phyloP scores from a whole-genome alignment of 371 early-diverging fungal genomes.

The Mortierella sp. region DNA sequence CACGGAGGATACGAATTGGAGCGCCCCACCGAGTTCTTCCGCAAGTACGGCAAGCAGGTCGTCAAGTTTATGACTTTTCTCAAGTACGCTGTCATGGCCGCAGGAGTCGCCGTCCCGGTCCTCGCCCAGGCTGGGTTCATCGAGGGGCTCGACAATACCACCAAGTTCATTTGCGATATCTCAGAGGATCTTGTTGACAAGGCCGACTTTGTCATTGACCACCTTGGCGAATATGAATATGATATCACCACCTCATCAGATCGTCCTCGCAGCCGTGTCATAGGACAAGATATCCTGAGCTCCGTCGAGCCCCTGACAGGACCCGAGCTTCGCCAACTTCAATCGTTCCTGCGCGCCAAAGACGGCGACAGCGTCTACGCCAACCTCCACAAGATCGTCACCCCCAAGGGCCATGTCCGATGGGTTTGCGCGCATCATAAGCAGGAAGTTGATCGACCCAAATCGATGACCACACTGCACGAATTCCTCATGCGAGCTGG shows the following conservation, averaged over 20 bases:
- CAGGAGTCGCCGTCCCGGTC: slow-evolving; percentile 38
- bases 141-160: slow-evolving; percentile 15
- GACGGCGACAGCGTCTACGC: slow-evolving; percentile 14
- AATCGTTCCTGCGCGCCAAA: slow-evolving; percentile 5
- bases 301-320: slow-evolving; percentile 2
- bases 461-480: not conserved
- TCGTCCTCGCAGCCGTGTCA: not conserved
- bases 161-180: not conserved
- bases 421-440: slow-evolving; percentile 21
- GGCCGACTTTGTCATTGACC: not conserved
- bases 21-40: slow-evolving; percentile 48
- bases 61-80: slow-evolving; percentile 33
- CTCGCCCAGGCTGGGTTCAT: slow-evolving; percentile 16
- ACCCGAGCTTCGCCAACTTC: slow-evolving; percentile 17
- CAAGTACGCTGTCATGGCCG: slow-evolving; percentile 28
- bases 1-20: slow-evolving; percentile 51
- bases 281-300: not conserved
- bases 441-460: not conserved
- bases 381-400: slow-evolving; percentile 21
- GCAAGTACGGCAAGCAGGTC: slow-evolving; percentile 33
- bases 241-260: not conserved
- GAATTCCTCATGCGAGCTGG: not conserved
- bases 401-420: slow-evolving; percentile 14
- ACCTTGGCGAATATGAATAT: not conserved
- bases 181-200: not conserved